A percentile compares a stretch with the other conserved stretches of the same genome.
Conservation (phyloP, 1,284 basidiomycete species). For the Marasmius oreades region DNA sequence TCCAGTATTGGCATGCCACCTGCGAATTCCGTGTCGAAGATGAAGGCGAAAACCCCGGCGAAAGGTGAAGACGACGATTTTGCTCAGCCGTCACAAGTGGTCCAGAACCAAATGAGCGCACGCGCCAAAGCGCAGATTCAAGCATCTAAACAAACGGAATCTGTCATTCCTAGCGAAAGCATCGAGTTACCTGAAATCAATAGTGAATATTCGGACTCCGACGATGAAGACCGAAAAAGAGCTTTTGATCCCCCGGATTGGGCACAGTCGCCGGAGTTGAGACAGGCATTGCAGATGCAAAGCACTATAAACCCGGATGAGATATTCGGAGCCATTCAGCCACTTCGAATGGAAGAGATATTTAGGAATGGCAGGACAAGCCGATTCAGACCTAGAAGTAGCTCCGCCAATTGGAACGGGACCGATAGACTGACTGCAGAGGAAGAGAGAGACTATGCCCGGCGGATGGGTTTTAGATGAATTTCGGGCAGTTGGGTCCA, state of each 20-base stretch:
- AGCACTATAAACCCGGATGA: conserved; percentile 87
- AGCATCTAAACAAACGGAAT: conserved; percentile 48
- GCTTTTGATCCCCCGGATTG: conserved; percentile 78
- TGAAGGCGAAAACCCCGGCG: conserved; percentile 41
- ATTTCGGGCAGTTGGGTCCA: neutral
- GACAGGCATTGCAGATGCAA: conserved; percentile 74
- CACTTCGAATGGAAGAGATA: conserved; percentile 84
- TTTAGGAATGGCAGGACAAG: conserved; percentile 67
- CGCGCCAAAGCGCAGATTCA: conserved; percentile 64
- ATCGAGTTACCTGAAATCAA: conserved; percentile 92
- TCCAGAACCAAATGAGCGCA: conserved; percentile 69
- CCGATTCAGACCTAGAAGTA: conserved; percentile 83
- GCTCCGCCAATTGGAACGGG: conserved; percentile 92
- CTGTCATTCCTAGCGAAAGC: conserved; percentile 65
- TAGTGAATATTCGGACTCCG: conserved; percentile 94
- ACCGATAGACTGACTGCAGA: conserved; percentile 77
- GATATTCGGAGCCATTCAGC: conserved; percentile 84
- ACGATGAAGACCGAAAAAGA: conserved; percentile 75
- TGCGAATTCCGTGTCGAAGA: conserved; percentile 24
- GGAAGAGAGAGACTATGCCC: conserved; percentile 84
- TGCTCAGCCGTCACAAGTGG: conserved; percentile 53
- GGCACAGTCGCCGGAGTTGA: conserved; percentile 88
- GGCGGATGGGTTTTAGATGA: conserved; percentile 80
- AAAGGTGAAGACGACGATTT: conserved; percentile 44
- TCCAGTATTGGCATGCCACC: neutral